A percentile compares a stretch with the other conserved stretches of the same genome.
These are phyloP conservation scores for Mortierella hygrophila DNA, from an alignment of 192 early-diverging fungal genomes.

Conservation along the genomic window DNA sequence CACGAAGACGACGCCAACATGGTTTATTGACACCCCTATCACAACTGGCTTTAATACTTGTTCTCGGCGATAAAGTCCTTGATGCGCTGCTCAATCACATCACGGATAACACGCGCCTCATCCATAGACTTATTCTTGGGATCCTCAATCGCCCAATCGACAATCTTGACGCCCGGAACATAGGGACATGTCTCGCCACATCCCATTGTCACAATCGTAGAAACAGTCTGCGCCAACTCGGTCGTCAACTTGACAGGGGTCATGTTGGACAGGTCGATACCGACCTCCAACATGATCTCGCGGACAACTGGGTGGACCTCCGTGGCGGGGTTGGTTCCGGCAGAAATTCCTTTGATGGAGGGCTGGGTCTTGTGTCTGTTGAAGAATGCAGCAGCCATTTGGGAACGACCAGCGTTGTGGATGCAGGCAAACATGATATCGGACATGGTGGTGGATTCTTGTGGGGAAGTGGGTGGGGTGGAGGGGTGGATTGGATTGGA, in stretches of 20 bases:
- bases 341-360: conserved; percentile 18
- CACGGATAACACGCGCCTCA: conserved; percentile 14
- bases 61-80: conserved; percentile 10
- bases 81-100: conserved; percentile 20
- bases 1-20: too few species aligned
- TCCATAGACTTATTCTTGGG: conserved; percentile 18
- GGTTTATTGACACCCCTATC: too few species aligned
- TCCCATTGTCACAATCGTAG: conserved; percentile 26
- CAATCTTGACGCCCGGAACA: conserved; percentile 22
- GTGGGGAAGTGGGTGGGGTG: not conserved
- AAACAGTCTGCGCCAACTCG: conserved; percentile 15
- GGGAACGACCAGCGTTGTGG: conserved; percentile 25
- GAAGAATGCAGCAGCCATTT: conserved; percentile 31
- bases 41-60: not conserved
- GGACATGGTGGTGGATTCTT: conserved; percentile 1
- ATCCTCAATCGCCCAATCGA: conserved; percentile 21
- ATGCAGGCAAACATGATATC: conserved; percentile 34
- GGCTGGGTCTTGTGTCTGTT: conserved; percentile 24
- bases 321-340: conserved; percentile 24
- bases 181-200: conserved; percentile 31
- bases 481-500: not conserved
- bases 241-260: conserved; percentile 21
- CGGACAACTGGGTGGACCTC: conserved; percentile 20
- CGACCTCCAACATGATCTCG: conserved; percentile 23
- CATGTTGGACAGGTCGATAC: conserved; percentile 25